These are phyloP conservation scores for Cladosporium velox DNA, from an alignment of 2,329 filamentous ascomycete species.

Conservation along the genomic window DNA sequence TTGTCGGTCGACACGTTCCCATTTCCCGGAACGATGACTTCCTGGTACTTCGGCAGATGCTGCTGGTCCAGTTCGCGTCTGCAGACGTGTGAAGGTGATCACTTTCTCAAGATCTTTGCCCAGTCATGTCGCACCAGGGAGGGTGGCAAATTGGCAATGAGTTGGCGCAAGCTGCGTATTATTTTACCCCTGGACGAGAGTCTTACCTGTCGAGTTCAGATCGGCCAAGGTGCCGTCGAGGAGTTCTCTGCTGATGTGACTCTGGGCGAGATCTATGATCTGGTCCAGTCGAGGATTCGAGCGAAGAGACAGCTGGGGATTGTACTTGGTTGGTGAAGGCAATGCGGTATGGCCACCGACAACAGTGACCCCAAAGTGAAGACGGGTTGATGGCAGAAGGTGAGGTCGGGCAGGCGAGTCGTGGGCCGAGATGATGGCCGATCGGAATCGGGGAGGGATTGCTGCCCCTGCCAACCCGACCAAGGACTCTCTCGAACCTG, in stretches of 20 bases:
- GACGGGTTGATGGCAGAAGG: not conserved
- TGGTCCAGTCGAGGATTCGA: not conserved
- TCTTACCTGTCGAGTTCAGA: not conserved
- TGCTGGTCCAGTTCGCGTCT: not conserved
- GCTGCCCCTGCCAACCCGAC: not conserved
- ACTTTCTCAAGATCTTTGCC: not conserved
- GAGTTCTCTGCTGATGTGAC: not conserved
- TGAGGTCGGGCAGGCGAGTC: not conserved
- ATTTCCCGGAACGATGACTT: not conserved
- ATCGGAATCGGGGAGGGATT: not conserved
- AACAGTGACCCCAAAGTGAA: not conserved
- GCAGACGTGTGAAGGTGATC: not conserved
- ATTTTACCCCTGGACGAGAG: not conserved
- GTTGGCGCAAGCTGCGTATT: not conserved
- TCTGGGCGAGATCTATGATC: not conserved
- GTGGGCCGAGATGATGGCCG: not conserved
- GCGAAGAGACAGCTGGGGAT: not conserved
- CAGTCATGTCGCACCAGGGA: not conserved
- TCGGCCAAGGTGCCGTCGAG: not conserved
- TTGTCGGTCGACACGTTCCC: not conserved
- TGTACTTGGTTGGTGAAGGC: not conserved
- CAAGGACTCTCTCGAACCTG: not conserved
- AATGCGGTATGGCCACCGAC: not conserved
- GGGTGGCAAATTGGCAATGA: not conserved
- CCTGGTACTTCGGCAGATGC: not conserved